A percentile compares a stretch with the other conserved stretches of the same genome.
Evolutionary conservation across 106 monocot genomes (phyloP).

Genomic region (Acorus gramineus): DNA sequence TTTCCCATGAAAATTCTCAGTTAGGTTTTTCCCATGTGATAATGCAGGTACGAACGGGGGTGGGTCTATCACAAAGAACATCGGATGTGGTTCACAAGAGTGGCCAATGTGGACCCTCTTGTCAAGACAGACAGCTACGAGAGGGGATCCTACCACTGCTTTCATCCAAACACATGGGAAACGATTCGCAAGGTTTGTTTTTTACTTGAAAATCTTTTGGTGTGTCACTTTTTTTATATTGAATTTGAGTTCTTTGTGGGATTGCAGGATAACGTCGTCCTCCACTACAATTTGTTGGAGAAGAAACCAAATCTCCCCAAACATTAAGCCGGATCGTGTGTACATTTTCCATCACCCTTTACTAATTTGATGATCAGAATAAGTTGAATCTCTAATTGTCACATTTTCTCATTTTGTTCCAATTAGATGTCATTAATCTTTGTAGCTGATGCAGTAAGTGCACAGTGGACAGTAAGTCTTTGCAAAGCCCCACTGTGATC

Average conservation of each 20-base stretch:
- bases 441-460: too few species aligned
- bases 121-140: constrained; percentile 67
- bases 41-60: constrained; percentile 38
- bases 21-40: neutral
- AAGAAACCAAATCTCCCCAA: constrained; percentile 56
- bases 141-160: constrained; percentile 69
- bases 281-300: constrained; percentile 67
- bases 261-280: constrained; percentile 75
- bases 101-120: constrained; percentile 56
- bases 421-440: too few species aligned
- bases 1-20: too few species aligned
- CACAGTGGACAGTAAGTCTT: too few species aligned
- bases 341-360: too few species aligned
- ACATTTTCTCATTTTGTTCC: too few species aligned
- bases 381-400: too few species aligned
- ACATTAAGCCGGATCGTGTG: too few species aligned
- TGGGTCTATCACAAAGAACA: constrained; percentile 87
- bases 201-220: neutral
- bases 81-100: constrained; percentile 65
- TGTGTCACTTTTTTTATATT: neutral
- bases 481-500: too few species aligned
- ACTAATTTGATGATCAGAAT: too few species aligned
- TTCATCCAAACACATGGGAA: constrained; percentile 74
- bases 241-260: neutral
- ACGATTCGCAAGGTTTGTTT: constrained; percentile 55